These are phyloP conservation scores for Epichloe uncinata DNA, from an alignment of 2,329 filamentous ascomycete species.

Conservation along the genomic window DNA sequence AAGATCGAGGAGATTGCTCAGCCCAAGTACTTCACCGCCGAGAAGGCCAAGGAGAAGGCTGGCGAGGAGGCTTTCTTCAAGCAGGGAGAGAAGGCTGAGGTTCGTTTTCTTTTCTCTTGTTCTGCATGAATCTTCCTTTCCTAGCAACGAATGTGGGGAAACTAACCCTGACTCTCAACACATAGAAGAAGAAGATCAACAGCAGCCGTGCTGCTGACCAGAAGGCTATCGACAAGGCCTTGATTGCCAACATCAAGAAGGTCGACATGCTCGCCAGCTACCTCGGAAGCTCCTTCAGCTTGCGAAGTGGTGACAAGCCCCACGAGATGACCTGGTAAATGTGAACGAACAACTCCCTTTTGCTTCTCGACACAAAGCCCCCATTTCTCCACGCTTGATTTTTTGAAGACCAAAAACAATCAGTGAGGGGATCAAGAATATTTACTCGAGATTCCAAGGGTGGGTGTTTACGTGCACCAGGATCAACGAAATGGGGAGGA, in stretches of 20 bases:
- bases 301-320: slow-evolving; percentile 98
- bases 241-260: slow-evolving; percentile 96
- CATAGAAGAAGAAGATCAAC: slow-evolving; percentile 91
- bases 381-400: not conserved
- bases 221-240: slow-evolving; percentile 95
- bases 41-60: slow-evolving; percentile 91
- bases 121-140: not conserved
- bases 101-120: slow-evolving; percentile 30
- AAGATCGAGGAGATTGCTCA: slow-evolving; percentile 72
- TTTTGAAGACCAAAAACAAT: slow-evolving; percentile 6
- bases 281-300: slow-evolving; percentile 91
- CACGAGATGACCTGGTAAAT: slow-evolving; percentile 99
- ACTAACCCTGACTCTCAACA: slow-evolving; percentile 12
- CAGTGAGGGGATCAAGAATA: not conserved
- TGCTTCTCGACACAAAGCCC: not conserved
- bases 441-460: not conserved
- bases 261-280: slow-evolving; percentile 88
- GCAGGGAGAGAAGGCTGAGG: slow-evolving; percentile 96
- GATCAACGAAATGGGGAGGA: not conserved
- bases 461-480: not conserved
- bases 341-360: slow-evolving; percentile 1
- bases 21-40: slow-evolving; percentile 88
- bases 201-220: slow-evolving; percentile 91
- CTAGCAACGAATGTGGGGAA: not conserved
- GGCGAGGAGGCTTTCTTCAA: slow-evolving; percentile 99